Base-by-base conservation (phyloP, 129 eudicot genomes). In the Solidago caesia region DNA sequence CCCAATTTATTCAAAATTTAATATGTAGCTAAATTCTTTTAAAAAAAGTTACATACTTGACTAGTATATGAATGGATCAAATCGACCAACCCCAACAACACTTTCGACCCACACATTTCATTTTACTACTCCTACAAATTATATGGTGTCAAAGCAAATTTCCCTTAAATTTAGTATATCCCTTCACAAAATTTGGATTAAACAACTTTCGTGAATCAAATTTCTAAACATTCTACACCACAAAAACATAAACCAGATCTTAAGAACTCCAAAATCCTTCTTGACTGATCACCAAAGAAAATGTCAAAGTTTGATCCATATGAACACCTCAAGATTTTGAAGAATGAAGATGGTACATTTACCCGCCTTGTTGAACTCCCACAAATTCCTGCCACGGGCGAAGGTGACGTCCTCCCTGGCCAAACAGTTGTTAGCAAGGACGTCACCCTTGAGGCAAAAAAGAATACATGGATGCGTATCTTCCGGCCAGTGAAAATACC, bases 271-370 rank as follows among this genome's bases (percentile, higher is more conserved):
- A 33, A 72, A 44, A 62, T 26, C 21, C 53, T 75, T 27, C 25
- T 44, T 6, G 46, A 42, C 61, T 15, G 8, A 69, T 57, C 14
- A 67, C 4, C 11, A 15, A 42, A 16, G 52, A 74, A 43, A 65
- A 85, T 86, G 91, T 85, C 97, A 7, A 86, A 88, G 59, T 87
- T 92, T 47, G 96, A 92, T 67, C 87, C 98, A 21, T 92, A 89
- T 71, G 95, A 89, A 55, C 98, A 92, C 84, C 85, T 89, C 55
- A 80, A 86, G 11, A 44, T 92, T 6, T 10, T 64, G 29, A 83
- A 77, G 5, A 90, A 93, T 25, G 64, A 78, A 8, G 89, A 93
- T 48, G 98, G 98, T 9, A 27, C 91, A 4, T 85, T 93, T 25
- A 85, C 85, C 13, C 98, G 92, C 5, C 67, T 44, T 49, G 16